A percentile compares a stretch with the other conserved stretches of the same genome.
Conservation (phyloP, 345 rosid species). For the Hevea brasiliensis region DNA sequence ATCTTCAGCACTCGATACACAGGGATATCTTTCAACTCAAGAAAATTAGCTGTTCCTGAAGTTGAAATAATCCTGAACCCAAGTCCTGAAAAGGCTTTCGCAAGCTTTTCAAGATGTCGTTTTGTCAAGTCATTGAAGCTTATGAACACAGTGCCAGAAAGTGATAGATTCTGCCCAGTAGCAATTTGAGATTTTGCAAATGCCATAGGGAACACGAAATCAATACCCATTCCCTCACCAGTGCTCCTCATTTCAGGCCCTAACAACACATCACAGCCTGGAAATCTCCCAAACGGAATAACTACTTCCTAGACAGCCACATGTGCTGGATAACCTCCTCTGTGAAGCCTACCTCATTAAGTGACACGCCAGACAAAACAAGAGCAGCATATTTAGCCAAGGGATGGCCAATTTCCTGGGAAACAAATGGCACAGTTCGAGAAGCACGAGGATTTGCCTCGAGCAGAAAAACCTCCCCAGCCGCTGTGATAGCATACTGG, state of each 20-base stretch:
- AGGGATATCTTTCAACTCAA: constrained; percentile 67
- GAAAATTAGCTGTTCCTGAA: constrained; percentile 88
- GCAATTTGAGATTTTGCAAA: constrained; percentile 95
- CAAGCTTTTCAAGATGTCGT: constrained; percentile 72
- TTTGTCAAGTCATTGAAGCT: constrained; percentile 91
- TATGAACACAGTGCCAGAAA: constrained; percentile 83
- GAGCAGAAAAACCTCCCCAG: constrained; percentile 83
- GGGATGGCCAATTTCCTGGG: constrained; percentile 97
- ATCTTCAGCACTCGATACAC: constrained; percentile 82
- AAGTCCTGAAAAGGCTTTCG: constrained; percentile 63
- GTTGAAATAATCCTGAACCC: constrained; percentile 80
- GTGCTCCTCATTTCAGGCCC: constrained; percentile 99
- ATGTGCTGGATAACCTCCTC: constrained; percentile 82
- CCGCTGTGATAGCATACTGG: constrained; percentile 79
- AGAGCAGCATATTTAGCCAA: constrained; percentile 91
- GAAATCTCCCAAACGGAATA: constrained; percentile 92
- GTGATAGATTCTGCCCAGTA: constrained; percentile 88
- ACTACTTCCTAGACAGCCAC: constrained; percentile 95
- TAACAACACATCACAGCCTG: constrained; percentile 85
- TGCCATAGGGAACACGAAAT: constrained; percentile 57
- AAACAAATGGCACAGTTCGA: constrained; percentile 93
- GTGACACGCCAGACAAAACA: constrained; percentile 86
- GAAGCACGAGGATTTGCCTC: constrained; percentile 99
- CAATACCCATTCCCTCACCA: constrained; percentile 96
- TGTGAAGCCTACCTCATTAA: constrained; percentile 63